Conservation (phyloP, 108 stramenopile species). For the Skeletonema marinoi region DNA sequence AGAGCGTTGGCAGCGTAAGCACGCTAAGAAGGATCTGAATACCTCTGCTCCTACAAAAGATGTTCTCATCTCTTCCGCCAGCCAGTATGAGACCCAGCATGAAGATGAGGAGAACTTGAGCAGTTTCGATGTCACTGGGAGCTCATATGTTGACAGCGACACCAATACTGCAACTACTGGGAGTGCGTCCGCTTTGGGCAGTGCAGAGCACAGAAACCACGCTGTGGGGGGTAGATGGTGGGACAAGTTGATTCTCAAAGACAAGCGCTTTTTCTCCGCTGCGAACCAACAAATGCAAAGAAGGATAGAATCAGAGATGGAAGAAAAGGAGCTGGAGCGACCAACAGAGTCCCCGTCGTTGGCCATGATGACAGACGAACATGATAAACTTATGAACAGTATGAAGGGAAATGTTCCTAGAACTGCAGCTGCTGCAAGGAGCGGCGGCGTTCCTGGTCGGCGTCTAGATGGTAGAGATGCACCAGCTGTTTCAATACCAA, state of each 20-base stretch:
- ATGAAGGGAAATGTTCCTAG: conserved; percentile 4
- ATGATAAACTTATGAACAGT: not conserved
- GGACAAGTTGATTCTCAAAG: conserved; percentile 66
- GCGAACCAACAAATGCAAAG: conserved; percentile 36
- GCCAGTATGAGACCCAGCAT: not conserved
- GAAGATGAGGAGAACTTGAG: conserved; percentile 17
- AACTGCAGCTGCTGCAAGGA: not conserved
- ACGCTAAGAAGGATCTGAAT: not conserved
- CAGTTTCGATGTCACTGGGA: conserved; percentile 3
- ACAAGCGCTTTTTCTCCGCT: conserved; percentile 45
- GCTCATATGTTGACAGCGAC: conserved; percentile 1
- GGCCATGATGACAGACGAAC: not conserved
- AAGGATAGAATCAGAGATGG: conserved; percentile 41
- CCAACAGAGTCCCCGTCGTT: conserved; percentile 43
- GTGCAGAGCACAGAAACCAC: not conserved
- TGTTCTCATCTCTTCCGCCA: not conserved
- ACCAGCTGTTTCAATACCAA: conserved; percentile 55
- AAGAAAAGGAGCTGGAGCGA: conserved; percentile 65
- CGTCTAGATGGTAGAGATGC: conserved; percentile 81
- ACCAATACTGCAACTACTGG: conserved; percentile 3
- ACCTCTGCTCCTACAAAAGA: not conserved
- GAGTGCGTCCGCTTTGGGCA: not conserved
- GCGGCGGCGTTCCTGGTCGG: conserved; percentile 61
- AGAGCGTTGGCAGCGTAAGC: conserved; percentile 26
- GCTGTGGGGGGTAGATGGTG: conserved; percentile 67